Evolutionary conservation across 1,284 basidiomycete species (phyloP), one percentile per base, ranked within the genome.

Genomic region (Sporisorium reilianum): DNA sequence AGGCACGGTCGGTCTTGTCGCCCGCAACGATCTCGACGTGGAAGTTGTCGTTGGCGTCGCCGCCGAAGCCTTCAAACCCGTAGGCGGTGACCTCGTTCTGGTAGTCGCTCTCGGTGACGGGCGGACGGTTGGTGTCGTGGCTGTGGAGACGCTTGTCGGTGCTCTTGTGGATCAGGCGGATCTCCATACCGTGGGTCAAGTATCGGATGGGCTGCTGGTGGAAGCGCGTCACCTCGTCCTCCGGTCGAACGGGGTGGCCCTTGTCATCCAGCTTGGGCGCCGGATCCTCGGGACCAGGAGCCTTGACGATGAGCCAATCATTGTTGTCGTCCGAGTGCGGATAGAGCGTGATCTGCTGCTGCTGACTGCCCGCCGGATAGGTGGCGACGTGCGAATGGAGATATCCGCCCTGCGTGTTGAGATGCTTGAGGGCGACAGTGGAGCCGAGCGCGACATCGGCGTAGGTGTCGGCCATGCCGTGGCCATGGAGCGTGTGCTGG

Each of bases 71-170:
- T 1, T 90, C 87, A 87, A 93, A 91, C 3, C 97, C 97, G 81
- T 99, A 99, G 1, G 88, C 94, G 1, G 95, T 96, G 0, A 98
- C 95, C 85, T 99, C 97, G 82, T 98, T 96, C 87, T 99, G 97
- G 88, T 97, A 99, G 79, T 99, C 97, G 57, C 97, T 94, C 64
- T 99, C 96, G 50, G 93, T 95, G n/a, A 99, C 90, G 16, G 95
- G 95, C 3, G 97, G 93, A 40, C 96, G 91, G 63, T 80, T 65
- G 75, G 92, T 87, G 78, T 97, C 95, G 86, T 99, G 97, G 51
- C 93, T 95, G 87, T 99, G 97, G 5, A 99, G 89, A 56, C 91
- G 89, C 85, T 94, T 96, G 76, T 92, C 89, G 0, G 95, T 96
- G 25, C 87, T 60, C 48, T 90, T 87, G 86, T 99, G 97, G 49